Evolutionary conservation across 306 rosid species (phyloP).

Genomic region (Vachellia collinsii): DNA sequence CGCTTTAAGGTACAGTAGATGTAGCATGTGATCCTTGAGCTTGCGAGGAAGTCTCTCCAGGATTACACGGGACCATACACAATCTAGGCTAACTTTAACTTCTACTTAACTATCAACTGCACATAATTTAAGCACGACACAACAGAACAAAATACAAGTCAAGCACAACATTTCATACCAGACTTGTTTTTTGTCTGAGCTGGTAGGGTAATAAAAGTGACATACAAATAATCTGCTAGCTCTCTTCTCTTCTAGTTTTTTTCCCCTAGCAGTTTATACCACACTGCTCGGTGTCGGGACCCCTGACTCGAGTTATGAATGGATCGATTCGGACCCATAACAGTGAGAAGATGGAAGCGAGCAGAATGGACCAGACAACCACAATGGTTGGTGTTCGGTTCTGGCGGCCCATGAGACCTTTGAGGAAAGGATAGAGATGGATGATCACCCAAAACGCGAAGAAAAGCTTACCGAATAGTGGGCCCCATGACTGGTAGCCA

Average conservation of each 20-base stretch:
- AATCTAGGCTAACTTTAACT: not conserved
- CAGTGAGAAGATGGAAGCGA: constrained; percentile 93
- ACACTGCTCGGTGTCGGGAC: constrained; percentile 82
- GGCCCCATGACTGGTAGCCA: constrained; percentile 99
- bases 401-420: constrained; percentile 99
- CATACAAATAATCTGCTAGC: not conserved
- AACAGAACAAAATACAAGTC: not conserved
- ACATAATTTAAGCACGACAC: constrained; percentile 28
- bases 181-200: not conserved
- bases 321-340: constrained; percentile 92
- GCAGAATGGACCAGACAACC: constrained; percentile 88
- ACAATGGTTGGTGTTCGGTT: constrained; percentile 94
- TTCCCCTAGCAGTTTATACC: constrained; percentile 88
- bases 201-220: not conserved
- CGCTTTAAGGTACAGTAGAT: not conserved
- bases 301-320: constrained; percentile 80
- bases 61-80: constrained; percentile 10
- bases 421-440: constrained; percentile 95
- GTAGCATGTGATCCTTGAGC: not conserved
- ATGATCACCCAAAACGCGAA: constrained; percentile 98
- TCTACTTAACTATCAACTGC: constrained; percentile 35
- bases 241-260: not conserved
- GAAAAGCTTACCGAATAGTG: constrained; percentile 93
- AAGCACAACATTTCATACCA: not conserved
- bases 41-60: constrained; percentile 21